phyloP scores from a whole-genome alignment of 140 eudicot genomes.

The Flaveria floridana region DNA sequence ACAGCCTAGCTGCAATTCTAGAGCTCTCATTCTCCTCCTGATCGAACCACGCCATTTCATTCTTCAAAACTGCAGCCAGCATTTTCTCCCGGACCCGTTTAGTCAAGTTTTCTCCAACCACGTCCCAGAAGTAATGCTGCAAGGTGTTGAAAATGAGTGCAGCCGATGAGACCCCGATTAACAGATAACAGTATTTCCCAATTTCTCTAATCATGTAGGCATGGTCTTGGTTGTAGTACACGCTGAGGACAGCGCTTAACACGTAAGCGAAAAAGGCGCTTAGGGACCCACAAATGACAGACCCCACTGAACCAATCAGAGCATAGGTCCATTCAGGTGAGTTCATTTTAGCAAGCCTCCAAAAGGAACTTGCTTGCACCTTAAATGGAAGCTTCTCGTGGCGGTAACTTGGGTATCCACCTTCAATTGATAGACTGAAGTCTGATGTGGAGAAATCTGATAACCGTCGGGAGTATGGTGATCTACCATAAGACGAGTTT shows the following conservation, averaged over 20 bases:
- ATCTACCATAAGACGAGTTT: constrained; percentile 89
- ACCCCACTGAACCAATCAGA: constrained; percentile 72
- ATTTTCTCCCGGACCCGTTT: constrained; percentile 87
- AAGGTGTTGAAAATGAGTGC: constrained; percentile 78
- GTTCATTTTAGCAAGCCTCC: constrained; percentile 88
- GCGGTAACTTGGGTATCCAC: constrained; percentile 61
- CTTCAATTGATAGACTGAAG: constrained; percentile 71
- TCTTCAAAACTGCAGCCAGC: constrained; percentile 74
- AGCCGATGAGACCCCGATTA: constrained; percentile 80
- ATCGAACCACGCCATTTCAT: constrained; percentile 94
- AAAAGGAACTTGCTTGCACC: constrained; percentile 76
- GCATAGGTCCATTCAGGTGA: constrained; percentile 96
- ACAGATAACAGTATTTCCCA: constrained; percentile 69
- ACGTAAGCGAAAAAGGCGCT: constrained; percentile 89
- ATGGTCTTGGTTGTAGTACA: constrained; percentile 79
- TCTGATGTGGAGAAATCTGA: constrained; percentile 93
- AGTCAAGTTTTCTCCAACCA: constrained; percentile 84
- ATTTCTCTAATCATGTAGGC: constrained; percentile 67
- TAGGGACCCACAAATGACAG: constrained; percentile 78
- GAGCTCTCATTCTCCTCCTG: constrained; percentile 93
- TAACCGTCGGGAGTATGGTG: constrained; percentile 84
- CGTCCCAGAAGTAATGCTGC: constrained; percentile 92
- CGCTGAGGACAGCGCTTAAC: constrained; percentile 81
- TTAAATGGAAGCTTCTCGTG: constrained; percentile 76
- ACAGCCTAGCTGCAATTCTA: constrained; percentile 71